These are phyloP conservation scores for Colletotrichum tofieldiae DNA, from an alignment of 2,329 filamentous ascomycete genomes.

Conservation along the genomic window DNA sequence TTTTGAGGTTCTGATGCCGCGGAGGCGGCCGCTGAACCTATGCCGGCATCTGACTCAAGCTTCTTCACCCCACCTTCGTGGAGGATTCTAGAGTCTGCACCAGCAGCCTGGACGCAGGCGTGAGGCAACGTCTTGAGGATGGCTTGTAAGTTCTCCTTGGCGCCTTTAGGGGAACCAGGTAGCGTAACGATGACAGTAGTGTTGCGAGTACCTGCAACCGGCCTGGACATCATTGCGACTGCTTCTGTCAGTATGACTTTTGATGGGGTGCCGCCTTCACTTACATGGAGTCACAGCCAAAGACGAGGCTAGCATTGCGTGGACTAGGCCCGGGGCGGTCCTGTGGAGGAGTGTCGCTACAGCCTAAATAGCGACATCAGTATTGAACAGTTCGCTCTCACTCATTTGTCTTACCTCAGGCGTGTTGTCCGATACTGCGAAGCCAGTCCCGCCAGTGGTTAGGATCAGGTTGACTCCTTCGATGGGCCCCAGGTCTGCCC, in stretches of 20 bases:
- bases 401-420: conserved; percentile 76
- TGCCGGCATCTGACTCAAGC: conserved; percentile 86
- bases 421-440: conserved; percentile 87
- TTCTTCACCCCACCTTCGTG: conserved; percentile 88
- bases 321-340: conserved; percentile 91
- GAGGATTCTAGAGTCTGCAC: conserved; percentile 83
- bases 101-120: conserved; percentile 91
- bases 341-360: conserved; percentile 85
- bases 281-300: conserved; percentile 90
- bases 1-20: conserved; percentile 57
- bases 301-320: conserved; percentile 92
- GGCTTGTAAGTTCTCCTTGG: conserved; percentile 91
- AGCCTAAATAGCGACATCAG: conserved; percentile 66
- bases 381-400: background rate
- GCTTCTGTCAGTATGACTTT: conserved; percentile 44
- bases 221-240: conserved; percentile 98
- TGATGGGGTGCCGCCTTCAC: conserved; percentile 51
- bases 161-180: conserved; percentile 95
- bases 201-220: conserved; percentile 89
- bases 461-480: conserved; percentile 81
- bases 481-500: conserved; percentile 75
- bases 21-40: conserved; percentile 54
- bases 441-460: conserved; percentile 94
- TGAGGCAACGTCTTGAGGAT: conserved; percentile 93
- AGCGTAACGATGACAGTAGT: conserved; percentile 88